Conservation (phyloP, 768 basidiomycete species). For the Amanita brunnescens region DNA sequence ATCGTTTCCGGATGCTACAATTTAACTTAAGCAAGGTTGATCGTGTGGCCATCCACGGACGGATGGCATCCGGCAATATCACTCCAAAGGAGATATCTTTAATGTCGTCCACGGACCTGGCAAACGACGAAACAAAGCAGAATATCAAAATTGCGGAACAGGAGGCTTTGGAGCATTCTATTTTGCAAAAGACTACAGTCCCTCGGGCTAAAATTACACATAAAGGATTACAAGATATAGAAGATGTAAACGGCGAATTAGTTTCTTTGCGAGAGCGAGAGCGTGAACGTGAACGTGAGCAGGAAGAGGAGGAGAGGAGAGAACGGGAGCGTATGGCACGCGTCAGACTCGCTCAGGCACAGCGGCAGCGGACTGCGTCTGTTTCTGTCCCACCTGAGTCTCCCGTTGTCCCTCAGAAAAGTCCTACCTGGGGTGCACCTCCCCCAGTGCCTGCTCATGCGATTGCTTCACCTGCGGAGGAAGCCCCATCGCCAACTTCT, state of each 20-base stretch:
- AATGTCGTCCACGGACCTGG: slow-evolving; percentile 85
- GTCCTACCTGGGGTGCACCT: slow-evolving; percentile 52
- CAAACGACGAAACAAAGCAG: slow-evolving; percentile 78
- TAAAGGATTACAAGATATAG: slow-evolving; percentile 88
- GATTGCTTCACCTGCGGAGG: slow-evolving; percentile 13
- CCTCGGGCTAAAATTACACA: slow-evolving; percentile 82
- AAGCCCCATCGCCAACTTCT: neutral
- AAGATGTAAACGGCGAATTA: slow-evolving; percentile 53
- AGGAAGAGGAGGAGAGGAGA: slow-evolving; percentile 60
- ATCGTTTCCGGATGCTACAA: slow-evolving; percentile 83
- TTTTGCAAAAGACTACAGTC: slow-evolving; percentile 58
- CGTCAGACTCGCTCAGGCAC: slow-evolving; percentile 36
- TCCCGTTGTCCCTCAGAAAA: slow-evolving; percentile 38
- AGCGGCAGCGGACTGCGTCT: slow-evolving; percentile 42
- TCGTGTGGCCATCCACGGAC: slow-evolving; percentile 68
- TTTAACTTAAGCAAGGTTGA: slow-evolving; percentile 85
- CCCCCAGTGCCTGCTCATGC: slow-evolving; percentile 48
- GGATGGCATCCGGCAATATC: slow-evolving; percentile 62
- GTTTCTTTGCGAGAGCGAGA: slow-evolving; percentile 40
- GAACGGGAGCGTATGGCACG: slow-evolving; percentile 65
- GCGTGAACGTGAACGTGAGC: slow-evolving; percentile 49
- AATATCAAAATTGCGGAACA: slow-evolving; percentile 77
- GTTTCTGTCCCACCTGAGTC: slow-evolving; percentile 69
- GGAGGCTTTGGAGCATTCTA: slow-evolving; percentile 79
- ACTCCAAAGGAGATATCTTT: slow-evolving; percentile 64